Evolutionary conservation across 78 protist genomes (phyloP).

Genomic region (Acrasis kona): DNA sequence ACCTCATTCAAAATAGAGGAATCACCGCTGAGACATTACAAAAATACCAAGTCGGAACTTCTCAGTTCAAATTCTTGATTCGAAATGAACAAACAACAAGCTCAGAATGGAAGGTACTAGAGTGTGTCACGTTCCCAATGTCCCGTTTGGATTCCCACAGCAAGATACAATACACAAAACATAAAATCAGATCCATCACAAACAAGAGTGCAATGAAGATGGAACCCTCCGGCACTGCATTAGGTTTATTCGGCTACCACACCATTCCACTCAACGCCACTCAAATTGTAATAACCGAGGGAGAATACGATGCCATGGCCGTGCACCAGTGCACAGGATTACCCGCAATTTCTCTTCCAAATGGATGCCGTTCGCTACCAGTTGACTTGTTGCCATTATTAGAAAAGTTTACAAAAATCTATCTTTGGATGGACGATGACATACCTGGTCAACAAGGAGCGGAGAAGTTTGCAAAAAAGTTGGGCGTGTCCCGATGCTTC

Average conservation of each 20-base stretch:
- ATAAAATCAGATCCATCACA: constrained; percentile 33
- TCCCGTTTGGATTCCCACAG: neutral
- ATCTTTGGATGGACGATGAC: constrained; percentile 71
- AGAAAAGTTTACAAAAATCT: constrained; percentile 44
- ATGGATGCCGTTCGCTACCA: constrained; percentile 52
- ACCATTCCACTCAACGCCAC: constrained; percentile 33
- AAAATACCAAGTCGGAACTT: neutral
- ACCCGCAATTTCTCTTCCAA: constrained; percentile 67
- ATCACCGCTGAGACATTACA: neutral
- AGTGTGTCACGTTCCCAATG: constrained; percentile 59
- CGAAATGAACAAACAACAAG: neutral
- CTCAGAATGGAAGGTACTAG: constrained; percentile 28
- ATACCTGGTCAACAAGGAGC: constrained; percentile 55
- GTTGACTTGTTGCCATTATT: constrained; percentile 25
- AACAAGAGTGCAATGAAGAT: constrained; percentile 28
- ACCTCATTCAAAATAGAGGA: neutral
- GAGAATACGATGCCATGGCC: constrained; percentile 74
- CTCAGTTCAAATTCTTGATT: neutral
- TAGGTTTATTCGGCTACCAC: constrained; percentile 69
- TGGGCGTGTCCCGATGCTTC: constrained; percentile 36
- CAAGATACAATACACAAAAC: neutral
- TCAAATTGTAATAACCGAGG: constrained; percentile 52
- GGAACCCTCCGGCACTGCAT: constrained; percentile 47
- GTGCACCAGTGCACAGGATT: constrained; percentile 48
- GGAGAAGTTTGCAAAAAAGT: constrained; percentile 43